Conservation (phyloP, 768 basidiomycete genomes). For the Boletus fagicola region DNA sequence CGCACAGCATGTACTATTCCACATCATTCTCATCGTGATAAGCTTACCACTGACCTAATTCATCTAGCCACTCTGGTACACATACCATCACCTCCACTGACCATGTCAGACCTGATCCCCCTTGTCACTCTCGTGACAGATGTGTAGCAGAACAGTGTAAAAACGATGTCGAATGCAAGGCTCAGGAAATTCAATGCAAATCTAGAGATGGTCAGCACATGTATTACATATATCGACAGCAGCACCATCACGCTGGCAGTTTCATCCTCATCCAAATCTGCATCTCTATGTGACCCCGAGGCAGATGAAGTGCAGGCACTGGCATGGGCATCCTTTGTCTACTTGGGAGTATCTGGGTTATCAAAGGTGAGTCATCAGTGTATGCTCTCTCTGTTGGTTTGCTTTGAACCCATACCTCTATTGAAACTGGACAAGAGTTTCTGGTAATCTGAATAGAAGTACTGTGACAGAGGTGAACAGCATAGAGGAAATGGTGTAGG, state of each 20-base stretch:
- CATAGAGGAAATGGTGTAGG: too few species aligned
- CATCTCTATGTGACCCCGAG: neutral
- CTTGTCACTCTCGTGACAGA: too few species aligned
- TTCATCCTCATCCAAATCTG: neutral
- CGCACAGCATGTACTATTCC: too few species aligned
- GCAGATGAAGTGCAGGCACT: neutral
- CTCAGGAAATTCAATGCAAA: constrained; percentile 50
- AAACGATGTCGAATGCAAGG: constrained; percentile 60
- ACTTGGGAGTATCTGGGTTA: constrained; percentile 16
- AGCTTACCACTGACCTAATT: too few species aligned
- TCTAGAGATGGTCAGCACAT: constrained; percentile 50
- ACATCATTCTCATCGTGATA: too few species aligned
- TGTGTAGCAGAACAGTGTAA: constrained; percentile 66
- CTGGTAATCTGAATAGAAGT: too few species aligned
- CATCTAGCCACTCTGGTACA: too few species aligned
- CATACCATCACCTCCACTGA: too few species aligned
- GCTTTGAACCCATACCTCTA: too few species aligned
- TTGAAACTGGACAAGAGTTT: too few species aligned
- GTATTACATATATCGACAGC: constrained; percentile 50
- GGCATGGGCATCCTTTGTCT: constrained; percentile 1
- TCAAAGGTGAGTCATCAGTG: neutral
- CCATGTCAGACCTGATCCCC: too few species aligned
- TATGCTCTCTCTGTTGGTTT: neutral
- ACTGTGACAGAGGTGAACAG: too few species aligned
- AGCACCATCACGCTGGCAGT: constrained; percentile 35